Percentiles rank a stretch among this genome's conserved stretches.
Evolutionary conservation across 2,329 filamentous ascomycete genomes (phyloP).

Genomic region (Dichotomopilus funicola): DNA sequence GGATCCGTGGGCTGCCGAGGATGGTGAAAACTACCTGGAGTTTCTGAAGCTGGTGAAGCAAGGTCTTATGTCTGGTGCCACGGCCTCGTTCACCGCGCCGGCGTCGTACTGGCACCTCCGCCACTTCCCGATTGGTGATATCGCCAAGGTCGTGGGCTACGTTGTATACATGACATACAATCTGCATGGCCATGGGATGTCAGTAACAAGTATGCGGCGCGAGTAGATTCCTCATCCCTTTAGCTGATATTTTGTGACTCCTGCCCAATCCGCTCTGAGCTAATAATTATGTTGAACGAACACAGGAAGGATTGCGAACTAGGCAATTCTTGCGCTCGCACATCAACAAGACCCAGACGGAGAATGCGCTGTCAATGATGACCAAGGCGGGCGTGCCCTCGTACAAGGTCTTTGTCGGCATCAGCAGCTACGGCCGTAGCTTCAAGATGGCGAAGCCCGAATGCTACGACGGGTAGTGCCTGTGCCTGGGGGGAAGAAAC

Average conservation of each 20-base stretch:
- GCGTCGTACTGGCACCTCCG: conserved; percentile 15
- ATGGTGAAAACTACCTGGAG: conserved; percentile 29
- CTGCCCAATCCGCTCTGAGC: too few relatives aligned
- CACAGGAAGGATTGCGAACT: conserved; percentile 22
- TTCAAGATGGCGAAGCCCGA: conserved; percentile 29
- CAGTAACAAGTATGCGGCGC: conserved; percentile 11
- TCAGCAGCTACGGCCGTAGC: conserved; percentile 31
- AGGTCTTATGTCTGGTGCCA: conserved; percentile 10
- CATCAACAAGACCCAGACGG: conserved; percentile 11
- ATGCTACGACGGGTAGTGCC: conserved; percentile 30
- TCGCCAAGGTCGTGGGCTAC: conserved; percentile 13
- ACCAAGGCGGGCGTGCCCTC: conserved; percentile 33
- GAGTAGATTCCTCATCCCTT: too few relatives aligned
- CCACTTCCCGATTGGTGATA: conserved; percentile 18
- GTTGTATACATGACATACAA: conserved; percentile 28
- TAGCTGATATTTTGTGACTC: too few relatives aligned
- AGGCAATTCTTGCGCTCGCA: conserved; percentile 8
- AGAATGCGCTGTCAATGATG: conserved; percentile 3
- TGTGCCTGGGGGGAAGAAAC: conserved; percentile 25
- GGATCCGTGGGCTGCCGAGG: conserved; percentile 16
- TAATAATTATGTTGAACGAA: not conserved
- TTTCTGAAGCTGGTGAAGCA: conserved; percentile 24
- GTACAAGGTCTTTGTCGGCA: conserved; percentile 30
- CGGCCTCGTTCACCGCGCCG: conserved; percentile 20
- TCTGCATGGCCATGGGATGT: conserved; percentile 27